A percentile compares a stretch with the other conserved stretches of the same genome.
These are phyloP conservation scores for Clarireedia monteithiana DNA, from an alignment of 2,329 filamentous ascomycete species.

Conservation along the genomic window DNA sequence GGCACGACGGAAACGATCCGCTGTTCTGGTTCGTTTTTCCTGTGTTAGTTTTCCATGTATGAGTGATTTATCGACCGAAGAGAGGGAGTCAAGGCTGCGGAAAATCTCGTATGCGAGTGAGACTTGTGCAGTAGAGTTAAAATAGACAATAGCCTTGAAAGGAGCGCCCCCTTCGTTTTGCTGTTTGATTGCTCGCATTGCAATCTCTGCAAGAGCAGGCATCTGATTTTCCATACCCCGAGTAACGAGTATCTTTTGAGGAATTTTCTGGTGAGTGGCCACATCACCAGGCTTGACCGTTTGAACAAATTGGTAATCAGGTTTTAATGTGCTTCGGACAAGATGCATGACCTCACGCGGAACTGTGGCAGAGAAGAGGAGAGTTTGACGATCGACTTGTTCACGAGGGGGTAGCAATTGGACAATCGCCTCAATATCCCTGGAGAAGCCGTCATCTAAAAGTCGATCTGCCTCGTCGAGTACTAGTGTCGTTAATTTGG, in stretches of 20 bases:
- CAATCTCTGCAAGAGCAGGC: slow-evolving; percentile 56
- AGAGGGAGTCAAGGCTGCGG: slow-evolving; percentile 22
- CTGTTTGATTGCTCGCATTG: slow-evolving; percentile 32
- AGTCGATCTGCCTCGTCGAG: slow-evolving; percentile 97
- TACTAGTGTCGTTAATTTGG: slow-evolving; percentile 78
- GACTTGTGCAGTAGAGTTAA: slow-evolving; percentile 70
- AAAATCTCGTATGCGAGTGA: slow-evolving; percentile 54
- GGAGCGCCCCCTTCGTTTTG: slow-evolving; percentile 12
- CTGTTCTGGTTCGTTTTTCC: slow-evolving; percentile 54
- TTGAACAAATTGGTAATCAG: slow-evolving; percentile 80
- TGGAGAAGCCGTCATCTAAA: slow-evolving; percentile 83
- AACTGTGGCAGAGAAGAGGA: slow-evolving; percentile 93
- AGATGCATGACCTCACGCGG: slow-evolving; percentile 74
- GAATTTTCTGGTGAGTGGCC: slow-evolving; percentile 78
- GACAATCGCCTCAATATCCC: slow-evolving; percentile 56
- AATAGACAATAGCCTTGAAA: slow-evolving; percentile 94
- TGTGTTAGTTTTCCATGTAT: slow-evolving; percentile 82
- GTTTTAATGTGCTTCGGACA: slow-evolving; percentile 67
- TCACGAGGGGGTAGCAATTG: slow-evolving; percentile 52
- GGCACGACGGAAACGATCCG: slow-evolving; percentile 63
- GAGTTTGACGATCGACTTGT: slow-evolving; percentile 71
- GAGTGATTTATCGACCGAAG: slow-evolving; percentile 22
- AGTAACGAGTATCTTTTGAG: slow-evolving; percentile 65
- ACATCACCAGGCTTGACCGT: slow-evolving; percentile 75
- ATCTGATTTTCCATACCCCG: slow-evolving; percentile 67